Conservation (phyloP, 768 basidiomycete species). For the Amanita muscaria region DNA sequence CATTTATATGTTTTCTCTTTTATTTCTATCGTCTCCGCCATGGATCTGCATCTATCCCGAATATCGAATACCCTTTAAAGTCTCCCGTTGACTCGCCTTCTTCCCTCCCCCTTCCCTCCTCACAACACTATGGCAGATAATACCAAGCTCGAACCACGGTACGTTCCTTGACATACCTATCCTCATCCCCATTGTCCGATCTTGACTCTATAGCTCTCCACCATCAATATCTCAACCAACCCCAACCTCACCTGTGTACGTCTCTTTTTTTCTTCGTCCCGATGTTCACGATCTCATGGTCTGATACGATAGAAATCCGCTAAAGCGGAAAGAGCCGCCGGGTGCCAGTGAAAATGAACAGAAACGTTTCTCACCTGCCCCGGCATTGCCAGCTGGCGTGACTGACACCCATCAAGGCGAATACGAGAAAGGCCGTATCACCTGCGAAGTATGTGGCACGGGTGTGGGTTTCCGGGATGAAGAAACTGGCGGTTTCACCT, state of each 20-base stretch:
- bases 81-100: too few species aligned
- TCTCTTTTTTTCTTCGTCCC: not conserved
- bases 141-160: too few species aligned
- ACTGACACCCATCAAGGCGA: slow-evolving; percentile 7
- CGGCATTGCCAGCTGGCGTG: slow-evolving; percentile 3
- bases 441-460: slow-evolving; percentile 55
- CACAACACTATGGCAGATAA: too few species aligned
- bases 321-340: slow-evolving; percentile 5
- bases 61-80: too few species aligned
- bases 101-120: too few species aligned
- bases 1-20: too few species aligned
- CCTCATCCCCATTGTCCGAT: too few species aligned
- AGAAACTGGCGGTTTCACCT: slow-evolving; percentile 50
- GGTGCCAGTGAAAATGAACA: not conserved
- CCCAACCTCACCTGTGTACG: not conserved
- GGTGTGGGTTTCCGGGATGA: slow-evolving; percentile 63
- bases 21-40: too few species aligned
- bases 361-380: slow-evolving; percentile 3
- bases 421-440: slow-evolving; percentile 34
- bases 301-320: not conserved
- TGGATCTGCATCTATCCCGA: too few species aligned
- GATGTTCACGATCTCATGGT: not conserved
- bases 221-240: too few species aligned
- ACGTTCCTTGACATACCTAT: too few species aligned
- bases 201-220: too few species aligned